Base-by-base conservation (phyloP, 805 yeast species). In the Hanseniaspora nectarophila region DNA sequence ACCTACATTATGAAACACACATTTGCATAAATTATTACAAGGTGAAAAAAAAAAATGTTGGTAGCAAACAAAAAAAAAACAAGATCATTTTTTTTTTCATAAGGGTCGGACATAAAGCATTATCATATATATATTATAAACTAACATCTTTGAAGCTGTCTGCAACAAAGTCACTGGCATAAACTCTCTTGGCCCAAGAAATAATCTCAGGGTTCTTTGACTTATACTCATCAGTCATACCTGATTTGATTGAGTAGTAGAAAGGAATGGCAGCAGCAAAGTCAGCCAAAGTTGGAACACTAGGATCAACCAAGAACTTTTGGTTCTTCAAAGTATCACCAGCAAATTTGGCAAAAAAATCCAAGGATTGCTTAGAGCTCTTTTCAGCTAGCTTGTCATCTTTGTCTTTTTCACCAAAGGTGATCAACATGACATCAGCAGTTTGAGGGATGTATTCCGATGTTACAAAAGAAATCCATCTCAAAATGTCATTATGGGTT, bases 141-240 rank as follows among this genome's bases (percentile, higher is more conserved):
- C 13, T 40, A 13, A 16, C 45, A 26, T 18, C 45, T 16, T 26
- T 16, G 24, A 42, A 42, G 10, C 45, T 42, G 15, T 18, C 23
- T 3, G 8, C n/a, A 20, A 28, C n/a, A n/a, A 42, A 42, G 6
- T 42, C 45, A 9, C 15, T 9, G 16, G 45, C 5, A 15, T 8
- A 42, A 16, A 42, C 24, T 16, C 16, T 28, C 23, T 26, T 26
- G n/a, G 45, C 45, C 45, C 45, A 42, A 24, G 32, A 16, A 28
- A 28, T n/a, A 16, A 42, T 18, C 16, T 42, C 45, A 8, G 45
- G 45, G 20, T 42, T 15, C 9, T 18, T 9, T 2, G 45, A n/a
- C n/a, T 28, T 42, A n/a, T 16, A 42, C 26, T 42, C 45, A 10
- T 42, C 45, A 42, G 45, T 26, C 33, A 26, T n/a, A 9, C 45